Evolutionary conservation across 1,284 basidiomycete species (phyloP).

Genomic region (Stygiomarasmius scandens): DNA sequence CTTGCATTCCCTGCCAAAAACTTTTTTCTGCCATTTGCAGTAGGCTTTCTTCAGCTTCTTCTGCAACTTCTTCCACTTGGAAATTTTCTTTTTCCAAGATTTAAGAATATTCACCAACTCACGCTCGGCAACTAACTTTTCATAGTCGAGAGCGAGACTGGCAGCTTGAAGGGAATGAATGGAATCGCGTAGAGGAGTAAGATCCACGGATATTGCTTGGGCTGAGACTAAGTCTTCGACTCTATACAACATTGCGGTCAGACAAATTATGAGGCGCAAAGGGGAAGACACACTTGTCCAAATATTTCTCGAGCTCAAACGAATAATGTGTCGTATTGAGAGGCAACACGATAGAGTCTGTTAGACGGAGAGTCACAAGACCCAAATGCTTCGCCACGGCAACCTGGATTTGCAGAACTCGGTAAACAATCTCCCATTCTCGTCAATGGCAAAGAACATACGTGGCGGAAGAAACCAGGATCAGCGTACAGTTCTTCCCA

Average conservation of each 20-base stretch:
- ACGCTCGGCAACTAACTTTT: conserved; percentile 41
- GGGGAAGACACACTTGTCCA: conserved; percentile 42
- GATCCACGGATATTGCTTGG: conserved; percentile 30
- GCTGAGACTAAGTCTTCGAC: conserved; percentile 28
- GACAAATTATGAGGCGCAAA: background rate
- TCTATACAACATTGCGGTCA: conserved; percentile 22
- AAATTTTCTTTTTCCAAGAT: conserved; percentile 32
- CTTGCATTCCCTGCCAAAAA: conserved; percentile 28
- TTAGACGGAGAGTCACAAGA: conserved; percentile 61
- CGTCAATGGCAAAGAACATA: conserved; percentile 29
- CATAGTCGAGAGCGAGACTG: conserved; percentile 56
- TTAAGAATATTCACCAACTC: conserved; percentile 38
- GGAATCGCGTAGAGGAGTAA: conserved; percentile 41
- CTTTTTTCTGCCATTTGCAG: conserved; percentile 33
- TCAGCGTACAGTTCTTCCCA: conserved; percentile 80
- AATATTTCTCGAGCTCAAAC: conserved; percentile 49
- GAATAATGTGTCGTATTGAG: conserved; percentile 80
- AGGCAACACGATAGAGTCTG: conserved; percentile 62
- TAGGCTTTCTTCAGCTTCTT: conserved; percentile 25
- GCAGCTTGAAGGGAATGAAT: conserved; percentile 54
- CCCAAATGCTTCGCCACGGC: conserved; percentile 73
- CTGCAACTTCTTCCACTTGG: conserved; percentile 22
- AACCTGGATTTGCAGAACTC: conserved; percentile 42
- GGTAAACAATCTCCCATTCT: too few species aligned
- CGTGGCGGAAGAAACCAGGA: conserved; percentile 71